A percentile compares a stretch with the other conserved stretches of the same genome.
These are phyloP conservation scores for Ustilago esculenta DNA, from an alignment of 1,284 basidiomycete species.

Conservation along the genomic window DNA sequence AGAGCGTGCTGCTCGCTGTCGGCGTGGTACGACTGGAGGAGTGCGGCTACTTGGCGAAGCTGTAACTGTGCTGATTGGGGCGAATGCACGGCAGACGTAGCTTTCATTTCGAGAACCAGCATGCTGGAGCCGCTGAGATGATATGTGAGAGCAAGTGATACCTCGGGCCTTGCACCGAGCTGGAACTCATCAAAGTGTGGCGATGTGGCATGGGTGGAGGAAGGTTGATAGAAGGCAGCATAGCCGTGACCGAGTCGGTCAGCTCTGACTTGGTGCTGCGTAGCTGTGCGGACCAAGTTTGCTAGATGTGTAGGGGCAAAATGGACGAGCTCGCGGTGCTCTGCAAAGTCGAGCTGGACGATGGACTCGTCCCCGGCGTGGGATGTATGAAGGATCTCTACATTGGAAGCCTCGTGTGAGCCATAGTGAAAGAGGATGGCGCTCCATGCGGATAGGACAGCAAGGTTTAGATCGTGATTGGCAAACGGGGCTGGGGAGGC, in stretches of 20 bases:
- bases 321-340: conserved; percentile 10
- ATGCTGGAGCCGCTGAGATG: not conserved
- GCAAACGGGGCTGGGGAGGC: conserved; percentile 7
- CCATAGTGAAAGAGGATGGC: conserved; percentile 43
- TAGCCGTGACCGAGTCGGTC: conserved; percentile 28
- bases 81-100: conserved; percentile 46
- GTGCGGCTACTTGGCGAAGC: conserved; percentile 42
- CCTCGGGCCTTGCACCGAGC: conserved; percentile 16
- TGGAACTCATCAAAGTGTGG: conserved; percentile 17
- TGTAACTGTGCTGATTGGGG: conserved; percentile 45
- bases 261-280: not conserved
- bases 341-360: conserved; percentile 39
- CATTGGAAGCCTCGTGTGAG: conserved; percentile 40
- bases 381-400: conserved; percentile 25
- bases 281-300: conserved; percentile 8
- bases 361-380: conserved; percentile 12
- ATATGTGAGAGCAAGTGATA: conserved; percentile 36
- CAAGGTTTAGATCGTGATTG: conserved; percentile 19
- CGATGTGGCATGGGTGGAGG: not conserved
- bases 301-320: conserved; percentile 17
- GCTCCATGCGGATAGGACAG: conserved; percentile 40
- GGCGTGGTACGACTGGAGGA: conserved; percentile 34
- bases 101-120: conserved; percentile 34
- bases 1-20: conserved; percentile 35
- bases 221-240: conserved; percentile 26